Evolutionary conservation across 371 early-diverging fungal species (phyloP), one percentile per base, ranked within the genome.

Genomic region (Dichotomocladium elegans): DNA sequence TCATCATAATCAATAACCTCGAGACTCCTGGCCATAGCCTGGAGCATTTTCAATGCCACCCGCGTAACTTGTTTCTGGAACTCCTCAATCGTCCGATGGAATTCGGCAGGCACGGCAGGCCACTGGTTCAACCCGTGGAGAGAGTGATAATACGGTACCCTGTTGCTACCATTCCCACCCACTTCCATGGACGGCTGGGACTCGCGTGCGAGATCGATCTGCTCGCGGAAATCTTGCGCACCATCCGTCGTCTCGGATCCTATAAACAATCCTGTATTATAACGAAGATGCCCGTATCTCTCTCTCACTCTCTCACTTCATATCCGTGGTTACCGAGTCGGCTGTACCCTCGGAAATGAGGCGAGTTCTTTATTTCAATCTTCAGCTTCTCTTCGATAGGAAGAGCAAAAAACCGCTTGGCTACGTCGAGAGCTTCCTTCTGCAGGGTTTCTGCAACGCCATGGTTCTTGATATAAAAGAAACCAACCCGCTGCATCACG

Each of bases 331-430:
- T 70, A 72, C 79, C 64, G 19, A 79, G 42, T 15, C 57, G 51
- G 14, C 73, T 81, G 58, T 85, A 86, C 5, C 87, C 87, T 14
- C 84, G 70, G 37, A 83, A 85, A 51, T 85, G 85, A 41, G 82
- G 70, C 3, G 79, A 79, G 42, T 80, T 71, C 4, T 59, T 72
- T 51, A 82, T 77, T 42, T 77, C 68, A 37, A 78, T 67, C 51
- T 80, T 75, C 41, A 76, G 59, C 51, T 86, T 86, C 40, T 79
- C 80, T 27, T 79, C 74, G 8, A 79, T 40, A 0, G 87, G 80
- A 11, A 83, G 57, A 3, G 65, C 70, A 53, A 86, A 86, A 53
- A 79, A 84, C 0, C 55, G 57, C 12, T 62, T 67, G 21, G 79
- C 61, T 1, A 49, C 46, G 12, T 61, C 47, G 42, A 80, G 69